Evolutionary conservation across 768 basidiomycete species (phyloP).

Genomic region (Sistotremastrum suecicum): DNA sequence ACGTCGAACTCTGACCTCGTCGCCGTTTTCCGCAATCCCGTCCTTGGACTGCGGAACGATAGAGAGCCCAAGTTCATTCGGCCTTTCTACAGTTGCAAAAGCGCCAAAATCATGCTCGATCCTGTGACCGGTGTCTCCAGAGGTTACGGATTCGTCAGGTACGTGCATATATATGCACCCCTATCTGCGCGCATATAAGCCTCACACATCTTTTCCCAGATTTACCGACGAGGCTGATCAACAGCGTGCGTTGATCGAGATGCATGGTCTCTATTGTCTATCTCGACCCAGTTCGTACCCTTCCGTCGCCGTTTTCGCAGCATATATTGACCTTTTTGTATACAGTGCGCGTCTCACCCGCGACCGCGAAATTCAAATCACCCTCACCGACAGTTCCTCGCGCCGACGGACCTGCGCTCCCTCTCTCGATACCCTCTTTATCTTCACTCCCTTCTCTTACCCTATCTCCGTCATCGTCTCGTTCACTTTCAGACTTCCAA

Average conservation of each 20-base stretch:
- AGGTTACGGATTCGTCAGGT: conserved; percentile 91
- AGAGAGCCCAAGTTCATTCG: conserved; percentile 80
- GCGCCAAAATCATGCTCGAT: conserved; percentile 91
- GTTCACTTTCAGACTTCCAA: too few species aligned
- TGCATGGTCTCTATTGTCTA: conserved; percentile 83
- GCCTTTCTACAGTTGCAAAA: conserved; percentile 85
- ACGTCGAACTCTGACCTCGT: conserved; percentile 94
- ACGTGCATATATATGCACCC: conserved; percentile 11
- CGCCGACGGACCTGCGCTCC: not conserved
- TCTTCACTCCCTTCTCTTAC: too few species aligned
- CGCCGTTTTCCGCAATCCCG: conserved; percentile 81
- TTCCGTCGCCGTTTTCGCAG: conserved; percentile 3
- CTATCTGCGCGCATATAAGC: conserved; percentile 3
- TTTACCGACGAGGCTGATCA: conserved; percentile 85
- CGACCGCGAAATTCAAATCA: conserved; percentile 76
- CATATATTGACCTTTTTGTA: conserved; percentile 18
- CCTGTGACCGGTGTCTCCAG: conserved; percentile 79
- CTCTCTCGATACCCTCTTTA: not conserved
- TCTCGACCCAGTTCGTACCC: conserved; percentile 66
- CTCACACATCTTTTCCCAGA: conserved; percentile 22
- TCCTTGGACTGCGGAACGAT: conserved; percentile 72
- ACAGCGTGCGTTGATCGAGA: conserved; percentile 79
- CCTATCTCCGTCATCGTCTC: too few species aligned
- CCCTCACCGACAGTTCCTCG: conserved; percentile 15
- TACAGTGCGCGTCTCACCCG: conserved; percentile 80